Percentiles rank a stretch among this genome's conserved stretches.
phyloP scores from a whole-genome alignment of 306 rosid species.

The Quercus mongolica region DNA sequence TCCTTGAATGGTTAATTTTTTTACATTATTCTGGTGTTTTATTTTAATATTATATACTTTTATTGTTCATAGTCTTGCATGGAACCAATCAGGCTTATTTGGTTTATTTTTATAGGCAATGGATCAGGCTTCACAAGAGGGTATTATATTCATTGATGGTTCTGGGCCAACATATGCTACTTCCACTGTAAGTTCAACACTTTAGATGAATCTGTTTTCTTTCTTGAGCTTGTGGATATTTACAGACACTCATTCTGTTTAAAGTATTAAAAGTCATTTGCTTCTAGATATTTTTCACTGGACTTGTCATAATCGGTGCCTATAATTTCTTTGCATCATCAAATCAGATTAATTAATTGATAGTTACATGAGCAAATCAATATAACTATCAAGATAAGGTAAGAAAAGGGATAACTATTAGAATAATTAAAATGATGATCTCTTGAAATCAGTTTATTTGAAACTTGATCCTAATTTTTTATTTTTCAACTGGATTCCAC shows the following conservation, averaged over 20 bases:
- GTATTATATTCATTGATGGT: neutral
- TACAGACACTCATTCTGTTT: conserved; percentile 12
- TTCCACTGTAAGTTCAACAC: no score
- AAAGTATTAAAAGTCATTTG: neutral
- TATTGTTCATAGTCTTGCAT: conserved; percentile 2
- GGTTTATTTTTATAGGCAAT: conserved; percentile 47
- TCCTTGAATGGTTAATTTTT: neutral
- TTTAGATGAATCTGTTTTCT: neutral
- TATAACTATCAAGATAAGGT: neutral
- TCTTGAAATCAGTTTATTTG: neutral
- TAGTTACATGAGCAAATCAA: neutral
- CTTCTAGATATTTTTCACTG: neutral
- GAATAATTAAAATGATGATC: neutral
- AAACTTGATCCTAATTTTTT: neutral
- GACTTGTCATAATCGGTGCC: conserved; percentile 1
- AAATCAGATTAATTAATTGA: neutral
- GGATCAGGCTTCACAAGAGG: conserved; percentile 69
- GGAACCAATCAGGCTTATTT: neutral
- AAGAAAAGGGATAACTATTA: no score
- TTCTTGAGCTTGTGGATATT: conserved; percentile 9
- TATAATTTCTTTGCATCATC: neutral
- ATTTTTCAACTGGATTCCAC: neutral
- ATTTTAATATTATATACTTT: neutral
- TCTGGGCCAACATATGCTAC: no score
- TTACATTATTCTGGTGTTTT: neutral